Percentiles rank a stretch among this genome's conserved stretches.
Conservation (phyloP, 345 rosid species). For the Aquilaria yunnanensis region DNA sequence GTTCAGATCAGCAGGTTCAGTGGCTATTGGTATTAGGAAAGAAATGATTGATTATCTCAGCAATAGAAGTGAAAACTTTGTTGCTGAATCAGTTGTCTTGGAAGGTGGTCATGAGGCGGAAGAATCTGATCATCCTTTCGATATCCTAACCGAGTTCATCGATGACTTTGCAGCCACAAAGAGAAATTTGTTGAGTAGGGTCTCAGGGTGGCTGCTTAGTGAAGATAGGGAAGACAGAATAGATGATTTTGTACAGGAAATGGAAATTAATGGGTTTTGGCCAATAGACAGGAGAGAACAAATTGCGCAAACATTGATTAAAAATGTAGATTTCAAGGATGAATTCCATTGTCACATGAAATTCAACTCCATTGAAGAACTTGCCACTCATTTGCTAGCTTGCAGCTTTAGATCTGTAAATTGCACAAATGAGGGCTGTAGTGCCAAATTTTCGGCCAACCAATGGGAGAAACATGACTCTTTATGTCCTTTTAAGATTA, state of each 20-base stretch:
- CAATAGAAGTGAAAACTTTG: conserved; percentile 65
- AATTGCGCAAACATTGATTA: conserved; percentile 50
- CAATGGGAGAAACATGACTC: conserved; percentile 63
- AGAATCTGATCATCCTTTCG: conserved; percentile 62
- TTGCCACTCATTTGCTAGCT: conserved; percentile 30
- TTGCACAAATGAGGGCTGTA: conserved; percentile 73
- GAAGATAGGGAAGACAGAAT: conserved; percentile 83
- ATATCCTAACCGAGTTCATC: conserved; percentile 53
- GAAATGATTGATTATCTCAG: conserved; percentile 64
- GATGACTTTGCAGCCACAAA: conserved; percentile 71
- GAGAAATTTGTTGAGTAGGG: conserved; percentile 69
- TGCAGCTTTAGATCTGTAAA: conserved; percentile 60
- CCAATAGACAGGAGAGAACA: conserved; percentile 47
- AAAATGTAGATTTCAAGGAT: conserved; percentile 71
- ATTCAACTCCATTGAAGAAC: conserved; percentile 45
- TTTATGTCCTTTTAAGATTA: conserved; percentile 72
- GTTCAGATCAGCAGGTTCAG: conserved; percentile 66
- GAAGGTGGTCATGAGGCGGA: conserved; percentile 43
- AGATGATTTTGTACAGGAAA: conserved; percentile 81
- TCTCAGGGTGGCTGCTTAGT: conserved; percentile 80
- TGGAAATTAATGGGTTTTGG: conserved; percentile 89
- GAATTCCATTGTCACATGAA: conserved; percentile 61
- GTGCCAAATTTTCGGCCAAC: conserved; percentile 35
- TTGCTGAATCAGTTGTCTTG: conserved; percentile 59
- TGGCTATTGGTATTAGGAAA: conserved; percentile 67